Base-by-base conservation (phyloP, 2,329 filamentous ascomycete species). In the Raffaelea deltoideospora region DNA sequence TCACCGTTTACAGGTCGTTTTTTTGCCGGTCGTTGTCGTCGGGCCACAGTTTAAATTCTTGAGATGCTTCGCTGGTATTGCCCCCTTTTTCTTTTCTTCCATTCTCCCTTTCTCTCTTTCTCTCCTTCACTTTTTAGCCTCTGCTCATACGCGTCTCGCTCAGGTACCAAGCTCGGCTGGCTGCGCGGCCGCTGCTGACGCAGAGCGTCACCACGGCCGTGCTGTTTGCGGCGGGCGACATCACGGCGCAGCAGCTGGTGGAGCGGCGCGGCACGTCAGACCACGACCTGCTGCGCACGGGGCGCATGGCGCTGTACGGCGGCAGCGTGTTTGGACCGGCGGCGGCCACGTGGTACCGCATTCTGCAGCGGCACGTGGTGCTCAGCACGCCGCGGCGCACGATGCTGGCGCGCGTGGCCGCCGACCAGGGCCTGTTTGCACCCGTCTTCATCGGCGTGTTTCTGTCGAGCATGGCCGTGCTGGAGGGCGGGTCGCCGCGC, bases 211-310 rank as follows among this genome's bases (percentile, higher is more conserved):
- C 86, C 39, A 95, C 88, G 28, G 81, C 84, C 34, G 71, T 96
- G 41, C 77, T 98, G 44, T 98, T 96, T 56, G 87, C 81, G 40
- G 83, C 86, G 13, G 90, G 90, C 50, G 90, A 98, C 61, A 67
- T 80, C 42, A 77, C 92, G 47, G 85, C 90, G 27, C 90, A 98
- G 60, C 88, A 96, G 61, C 67, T 75, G 26, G 82, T 98, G 41
- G 88, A 96, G 61, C 78, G 76, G 56, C 77, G 70, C 50, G 87
- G 86, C 15, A 47, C 81, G 20, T 61, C 78, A 9, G 23, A 21
- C 29, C 88, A 98, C 56, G 79, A 88, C 51, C 48, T 75, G 27
- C 61, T 63, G 21, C 72, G 83, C 37, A 87, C 82, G 22, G 76
- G 67, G 10, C 76, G 83, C 48, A 90, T 92, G 83, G 75, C 75